Conservation (phyloP, 495 filamentous ascomycete genomes). For the Xylaria castorea region DNA sequence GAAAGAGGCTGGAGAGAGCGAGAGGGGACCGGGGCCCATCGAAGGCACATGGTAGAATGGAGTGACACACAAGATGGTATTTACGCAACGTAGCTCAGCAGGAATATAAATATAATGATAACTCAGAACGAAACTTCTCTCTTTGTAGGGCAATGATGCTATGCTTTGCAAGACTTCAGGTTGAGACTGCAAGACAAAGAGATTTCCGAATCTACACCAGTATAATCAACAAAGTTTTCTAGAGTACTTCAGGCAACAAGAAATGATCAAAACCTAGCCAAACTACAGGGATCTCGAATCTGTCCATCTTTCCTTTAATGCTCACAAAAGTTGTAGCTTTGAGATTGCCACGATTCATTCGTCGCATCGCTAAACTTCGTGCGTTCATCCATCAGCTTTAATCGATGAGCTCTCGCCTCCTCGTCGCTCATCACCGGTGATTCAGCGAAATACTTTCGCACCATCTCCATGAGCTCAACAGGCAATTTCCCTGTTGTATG, state of each 20-base stretch:
- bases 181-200: background rate
- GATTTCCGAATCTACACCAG: background rate
- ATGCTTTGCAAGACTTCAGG: too few relatives aligned
- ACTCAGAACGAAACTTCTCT: too few relatives aligned
- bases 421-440: constrained; percentile 47
- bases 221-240: too few relatives aligned
- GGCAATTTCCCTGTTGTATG: constrained; percentile 38
- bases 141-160: too few relatives aligned
- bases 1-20: too few relatives aligned
- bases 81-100: too few relatives aligned
- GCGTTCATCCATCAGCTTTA: constrained; percentile 58
- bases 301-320: background rate
- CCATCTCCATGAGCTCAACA: constrained; percentile 48
- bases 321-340: constrained; percentile 17
- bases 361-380: constrained; percentile 22
- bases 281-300: background rate
- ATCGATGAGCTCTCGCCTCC: constrained; percentile 52
- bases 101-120: too few relatives aligned
- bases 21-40: too few relatives aligned
- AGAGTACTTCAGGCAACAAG: too few relatives aligned
- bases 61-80: too few relatives aligned
- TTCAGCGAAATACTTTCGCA: constrained; percentile 39
- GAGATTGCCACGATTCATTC: background rate
- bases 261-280: background rate
- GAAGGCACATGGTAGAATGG: too few relatives aligned